Percentiles rank a stretch among this genome's conserved stretches.
Evolutionary conservation across 495 filamentous ascomycete genomes (phyloP).

Genomic region (Elasticomyces elasticus): DNA sequence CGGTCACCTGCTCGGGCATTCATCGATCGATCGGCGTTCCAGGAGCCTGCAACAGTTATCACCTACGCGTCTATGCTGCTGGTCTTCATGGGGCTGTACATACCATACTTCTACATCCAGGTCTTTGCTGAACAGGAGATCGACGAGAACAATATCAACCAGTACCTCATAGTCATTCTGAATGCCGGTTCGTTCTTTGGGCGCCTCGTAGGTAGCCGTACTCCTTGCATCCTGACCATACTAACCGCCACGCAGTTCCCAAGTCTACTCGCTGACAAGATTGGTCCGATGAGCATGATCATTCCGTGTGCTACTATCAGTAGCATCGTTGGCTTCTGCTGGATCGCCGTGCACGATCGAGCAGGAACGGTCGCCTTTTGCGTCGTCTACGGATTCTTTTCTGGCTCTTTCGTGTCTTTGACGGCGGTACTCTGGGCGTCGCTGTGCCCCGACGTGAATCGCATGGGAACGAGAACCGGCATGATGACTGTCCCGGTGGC

Average conservation of each 20-base stretch:
- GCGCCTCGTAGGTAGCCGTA: conserved; percentile 34
- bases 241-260: conserved; percentile 53
- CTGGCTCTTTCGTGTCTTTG: conserved; percentile 48
- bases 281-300: conserved; percentile 44
- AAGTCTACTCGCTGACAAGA: conserved; percentile 51
- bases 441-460: conserved; percentile 52
- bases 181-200: conserved; percentile 34
- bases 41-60: conserved; percentile 20
- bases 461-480: conserved; percentile 61
- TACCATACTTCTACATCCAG: conserved; percentile 54
- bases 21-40: conserved; percentile 17
- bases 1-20: not conserved
- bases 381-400: conserved; percentile 53
- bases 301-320: conserved; percentile 30
- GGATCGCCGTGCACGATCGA: conserved; percentile 42
- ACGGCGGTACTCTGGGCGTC: conserved; percentile 48
- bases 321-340: conserved; percentile 39
- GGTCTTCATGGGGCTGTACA: conserved; percentile 51
- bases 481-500: conserved; percentile 68
- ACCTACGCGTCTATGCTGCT: conserved; percentile 30
- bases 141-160: conserved; percentile 36
- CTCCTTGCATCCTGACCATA: conserved; percentile 40
- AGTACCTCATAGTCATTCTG: conserved; percentile 59
- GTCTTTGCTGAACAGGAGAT: conserved; percentile 42
- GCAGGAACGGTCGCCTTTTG: conserved; percentile 45